A percentile compares a stretch with the other conserved stretches of the same genome.
These are phyloP conservation scores for Apiospora pterosperma DNA, from an alignment of 2,329 filamentous ascomycete species.

Conservation along the genomic window DNA sequence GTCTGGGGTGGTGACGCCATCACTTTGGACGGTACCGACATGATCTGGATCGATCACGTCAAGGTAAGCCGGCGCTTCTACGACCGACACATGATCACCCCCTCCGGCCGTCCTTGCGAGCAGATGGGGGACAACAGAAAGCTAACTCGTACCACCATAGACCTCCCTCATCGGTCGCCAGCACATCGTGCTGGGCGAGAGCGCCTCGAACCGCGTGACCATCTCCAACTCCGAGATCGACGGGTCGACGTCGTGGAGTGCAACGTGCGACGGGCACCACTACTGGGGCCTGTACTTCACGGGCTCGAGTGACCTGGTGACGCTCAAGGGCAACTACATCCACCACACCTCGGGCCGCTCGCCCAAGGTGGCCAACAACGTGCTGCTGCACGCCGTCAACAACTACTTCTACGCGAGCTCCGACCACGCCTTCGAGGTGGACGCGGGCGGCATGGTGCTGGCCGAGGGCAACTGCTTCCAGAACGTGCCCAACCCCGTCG, in stretches of 20 bases:
- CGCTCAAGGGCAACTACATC: conserved; percentile 40
- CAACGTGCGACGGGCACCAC: conserved; percentile 39
- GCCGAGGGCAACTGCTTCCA: conserved; percentile 48
- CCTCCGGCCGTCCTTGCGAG: no score
- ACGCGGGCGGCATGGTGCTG: conserved; percentile 34
- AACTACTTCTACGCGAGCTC: conserved; percentile 36
- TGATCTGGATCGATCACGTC: conserved; percentile 19
- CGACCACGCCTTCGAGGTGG: conserved; percentile 43
- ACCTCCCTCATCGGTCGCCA: conserved; percentile 39
- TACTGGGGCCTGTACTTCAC: conserved; percentile 42
- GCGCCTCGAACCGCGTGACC: conserved; percentile 33
- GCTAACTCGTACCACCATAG: not conserved
- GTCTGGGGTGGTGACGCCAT: conserved; percentile 60
- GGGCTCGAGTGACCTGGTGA: conserved; percentile 35
- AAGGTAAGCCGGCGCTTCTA: conserved; percentile 7
- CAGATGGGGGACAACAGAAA: not conserved
- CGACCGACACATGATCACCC: conserved; percentile 6
- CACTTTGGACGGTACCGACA: conserved; percentile 27
- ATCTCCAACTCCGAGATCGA: conserved; percentile 44
- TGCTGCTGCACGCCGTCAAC: conserved; percentile 33
- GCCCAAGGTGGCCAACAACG: conserved; percentile 36
- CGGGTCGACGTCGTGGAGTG: conserved; percentile 35
- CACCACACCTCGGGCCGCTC: conserved; percentile 39
- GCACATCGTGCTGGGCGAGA: conserved; percentile 34
- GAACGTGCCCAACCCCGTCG: conserved; percentile 16